These are phyloP conservation scores for Vanilla planifolia DNA, from an alignment of 106 monocot genomes.

Conservation along the genomic window DNA sequence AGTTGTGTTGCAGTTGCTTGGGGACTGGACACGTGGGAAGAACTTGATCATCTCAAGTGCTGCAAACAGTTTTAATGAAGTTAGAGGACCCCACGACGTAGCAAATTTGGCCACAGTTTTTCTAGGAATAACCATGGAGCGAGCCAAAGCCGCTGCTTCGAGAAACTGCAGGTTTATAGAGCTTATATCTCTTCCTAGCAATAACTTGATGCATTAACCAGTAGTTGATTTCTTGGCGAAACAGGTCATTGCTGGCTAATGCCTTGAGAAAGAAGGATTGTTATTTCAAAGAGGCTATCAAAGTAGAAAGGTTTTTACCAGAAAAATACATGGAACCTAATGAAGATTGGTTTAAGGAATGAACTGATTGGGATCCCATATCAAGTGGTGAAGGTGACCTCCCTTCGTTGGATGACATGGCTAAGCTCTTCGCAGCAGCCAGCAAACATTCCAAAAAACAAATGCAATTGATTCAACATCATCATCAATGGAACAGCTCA, in stretches of 20 bases:
- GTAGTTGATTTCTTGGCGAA: background rate
- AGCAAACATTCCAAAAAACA: conserved; percentile 12
- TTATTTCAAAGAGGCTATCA: conserved; percentile 70
- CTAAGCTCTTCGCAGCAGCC: conserved; percentile 32
- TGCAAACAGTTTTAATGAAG: conserved; percentile 48
- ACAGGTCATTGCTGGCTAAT: conserved; percentile 51
- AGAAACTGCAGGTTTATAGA: conserved; percentile 61
- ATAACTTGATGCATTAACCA: background rate
- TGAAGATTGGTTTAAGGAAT: conserved; percentile 36
- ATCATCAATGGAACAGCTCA: conserved; percentile 14
- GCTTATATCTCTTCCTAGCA: conserved; percentile 6
- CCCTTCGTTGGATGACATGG: conserved; percentile 48
- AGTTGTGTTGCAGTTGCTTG: conserved; percentile 40
- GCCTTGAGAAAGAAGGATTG: conserved; percentile 70
- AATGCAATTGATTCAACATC: conserved; percentile 29
- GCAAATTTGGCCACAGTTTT: conserved; percentile 48
- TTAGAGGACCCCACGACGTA: conserved; percentile 91
- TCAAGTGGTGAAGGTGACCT: conserved; percentile 80
- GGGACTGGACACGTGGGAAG: conserved; percentile 75
- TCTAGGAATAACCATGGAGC: conserved; percentile 69
- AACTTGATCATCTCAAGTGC: conserved; percentile 88
- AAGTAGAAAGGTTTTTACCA: conserved; percentile 56
- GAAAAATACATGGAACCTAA: conserved; percentile 24
- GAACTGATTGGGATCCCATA: conserved; percentile 76
- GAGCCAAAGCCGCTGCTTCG: conserved; percentile 75